Evolutionary conservation across 805 yeast species (phyloP), one percentile per base, ranked within the genome.

Genomic region (Lachancea sp.): DNA sequence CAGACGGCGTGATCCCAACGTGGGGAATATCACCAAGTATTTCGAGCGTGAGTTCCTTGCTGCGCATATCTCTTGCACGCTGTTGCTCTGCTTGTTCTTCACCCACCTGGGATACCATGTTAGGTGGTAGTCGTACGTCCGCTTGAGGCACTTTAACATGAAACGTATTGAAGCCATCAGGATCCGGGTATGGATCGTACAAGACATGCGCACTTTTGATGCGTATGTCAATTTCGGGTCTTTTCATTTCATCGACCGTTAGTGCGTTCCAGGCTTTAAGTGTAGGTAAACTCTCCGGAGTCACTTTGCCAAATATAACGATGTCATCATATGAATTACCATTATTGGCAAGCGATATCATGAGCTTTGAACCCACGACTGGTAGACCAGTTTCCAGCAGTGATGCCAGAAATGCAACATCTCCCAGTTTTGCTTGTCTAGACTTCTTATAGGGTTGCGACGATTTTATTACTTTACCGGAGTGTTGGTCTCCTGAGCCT

Each of bases 11-110:
- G 18, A 70, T 72, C 16, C 71, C 71, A 2, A 81, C 77, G 26
- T 68, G 65, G 1, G 82, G 80, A 6, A 80, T 47, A 48, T 80
- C 86, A 0, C 84, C 84, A 32, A 80, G 64, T 45, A 80, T 60
- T 49, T 80, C 85, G 35, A 80, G 59, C 0, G 85, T 72, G 24
- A 80, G 54, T 2, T 84, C 83, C 41, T 76, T 76, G 2, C 49
- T 40, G 33, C 55, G 52, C 11, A 52, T 48, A 26, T 55, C 61
- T 12, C 46, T 54, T 23, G 61, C 67, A 17, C 60, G 43, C 15
- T 45, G 45, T 12, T 53, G 54, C 18, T 47, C 57, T 5, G 51
- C 7, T 2, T 50, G 56, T 3, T 47, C 42, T n/a, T 46, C 42
- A 2, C 49, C 25, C 2, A 45, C 51, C 13, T 19, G 13, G 18